These are phyloP conservation scores for Microsporum ferrugineum DNA, from an alignment of 2,329 filamentous ascomycete genomes.

Conservation along the genomic window DNA sequence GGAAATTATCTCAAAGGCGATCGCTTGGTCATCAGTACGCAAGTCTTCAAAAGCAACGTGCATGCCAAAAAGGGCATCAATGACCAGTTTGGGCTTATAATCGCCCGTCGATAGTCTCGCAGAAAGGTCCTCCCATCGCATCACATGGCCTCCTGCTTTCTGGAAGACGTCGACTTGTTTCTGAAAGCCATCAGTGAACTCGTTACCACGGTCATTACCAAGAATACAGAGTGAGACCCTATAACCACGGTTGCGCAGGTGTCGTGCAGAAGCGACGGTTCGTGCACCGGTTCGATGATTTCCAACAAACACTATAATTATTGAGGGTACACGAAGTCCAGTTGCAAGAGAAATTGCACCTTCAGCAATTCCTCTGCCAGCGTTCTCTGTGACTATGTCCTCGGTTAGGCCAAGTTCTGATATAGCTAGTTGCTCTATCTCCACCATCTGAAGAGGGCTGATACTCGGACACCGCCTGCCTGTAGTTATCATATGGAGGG, in stretches of 20 bases:
- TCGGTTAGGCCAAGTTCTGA: conserved; percentile 78
- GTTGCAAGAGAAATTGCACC: conserved; percentile 59
- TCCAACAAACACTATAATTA: conserved; percentile 74
- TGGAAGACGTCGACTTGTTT: conserved; percentile 76
- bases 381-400: conserved; percentile 84
- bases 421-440: conserved; percentile 81
- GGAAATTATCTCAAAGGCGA: conserved; percentile 78
- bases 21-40: conserved; percentile 67
- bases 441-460: conserved; percentile 71
- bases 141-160: conserved; percentile 66
- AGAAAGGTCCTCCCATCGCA: conserved; percentile 49
- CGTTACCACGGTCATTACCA: conserved; percentile 69
- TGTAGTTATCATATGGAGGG: conserved; percentile 44
- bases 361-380: conserved; percentile 77
- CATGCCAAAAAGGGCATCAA: conserved; percentile 79
- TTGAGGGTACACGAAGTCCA: conserved; percentile 41
- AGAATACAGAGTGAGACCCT: conserved; percentile 75
- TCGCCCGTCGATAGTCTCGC: conserved; percentile 42
- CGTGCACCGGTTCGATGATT: conserved; percentile 84
- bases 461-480: conserved; percentile 47
- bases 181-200: conserved; percentile 67
- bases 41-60: conserved; percentile 84
- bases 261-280: conserved; percentile 72
- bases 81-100: conserved; percentile 63
- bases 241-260: conserved; percentile 71